phyloP scores from a whole-genome alignment of 345 rosid species.

The Trapa incisa region DNA sequence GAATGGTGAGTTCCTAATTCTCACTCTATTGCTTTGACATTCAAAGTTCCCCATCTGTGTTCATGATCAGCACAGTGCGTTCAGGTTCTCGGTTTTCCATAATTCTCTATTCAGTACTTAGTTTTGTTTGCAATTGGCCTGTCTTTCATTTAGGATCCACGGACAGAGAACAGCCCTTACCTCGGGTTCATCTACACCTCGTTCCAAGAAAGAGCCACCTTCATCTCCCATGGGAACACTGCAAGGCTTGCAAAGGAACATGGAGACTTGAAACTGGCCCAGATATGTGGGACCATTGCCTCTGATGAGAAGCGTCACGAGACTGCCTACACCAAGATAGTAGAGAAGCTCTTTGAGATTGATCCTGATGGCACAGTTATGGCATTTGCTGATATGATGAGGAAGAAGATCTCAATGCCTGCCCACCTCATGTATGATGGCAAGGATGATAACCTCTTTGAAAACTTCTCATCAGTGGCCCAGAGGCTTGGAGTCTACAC shows the following conservation, averaged over 20 bases:
- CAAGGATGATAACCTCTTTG: constrained; percentile 54
- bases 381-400: constrained; percentile 93
- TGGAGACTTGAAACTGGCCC: constrained; percentile 74
- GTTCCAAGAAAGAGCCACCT: constrained; percentile 95
- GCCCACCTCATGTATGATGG: constrained; percentile 96
- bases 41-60: neutral
- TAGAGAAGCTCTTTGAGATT: constrained; percentile 74
- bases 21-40: neutral
- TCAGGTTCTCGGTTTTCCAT: no score
- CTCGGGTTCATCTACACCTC: constrained; percentile 88
- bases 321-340: constrained; percentile 80
- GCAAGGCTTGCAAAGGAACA: constrained; percentile 76
- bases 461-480: constrained; percentile 77
- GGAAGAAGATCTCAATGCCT: constrained; percentile 91
- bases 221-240: constrained; percentile 93
- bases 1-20: constrained; percentile 38
- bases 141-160: constrained; percentile 44
- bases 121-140: neutral
- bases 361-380: constrained; percentile 74
- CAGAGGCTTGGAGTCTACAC: constrained; percentile 86
- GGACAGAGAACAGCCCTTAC: constrained; percentile 80
- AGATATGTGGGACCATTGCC: constrained; percentile 80
- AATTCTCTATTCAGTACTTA: no score
- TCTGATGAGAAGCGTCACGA: constrained; percentile 94
- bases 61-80: no score